Evolutionary conservation across 148 eudicot genomes (phyloP), one percentile per base, ranked within the genome.

Genomic region (Persicaria maculosa): DNA sequence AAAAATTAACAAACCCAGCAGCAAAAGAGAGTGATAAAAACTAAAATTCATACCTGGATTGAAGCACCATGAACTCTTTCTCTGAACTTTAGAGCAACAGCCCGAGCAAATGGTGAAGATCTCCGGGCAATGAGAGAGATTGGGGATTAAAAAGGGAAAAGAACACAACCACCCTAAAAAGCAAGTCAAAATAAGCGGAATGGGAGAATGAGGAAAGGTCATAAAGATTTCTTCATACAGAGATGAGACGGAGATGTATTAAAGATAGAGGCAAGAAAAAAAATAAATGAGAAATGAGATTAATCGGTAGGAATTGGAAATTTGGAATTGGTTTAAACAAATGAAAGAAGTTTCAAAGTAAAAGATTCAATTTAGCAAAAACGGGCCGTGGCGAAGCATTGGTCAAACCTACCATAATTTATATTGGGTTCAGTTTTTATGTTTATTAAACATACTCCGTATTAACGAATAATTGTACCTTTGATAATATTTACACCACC

Each of bases 391-490:
- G 74, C 74, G 68, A 17, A 79, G 85, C 86, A 74, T 15, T 83
- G 83, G 93, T 89, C 93, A 87, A 89, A 89, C 88, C 86, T 79
- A 82, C 77, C 85, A 78, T 81, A 75, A 76, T 71, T 74, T 77
- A 50, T 65, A 68, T n/a, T n/a, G 31, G 45, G 44, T 64, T 12
- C 15, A 15, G 9, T 25, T 61, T 9, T 53, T 2, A 10, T 31
- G 31, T 36, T 14, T 12, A 0, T 12, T n/a, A n/a, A n/a, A n/a
- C n/a, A n/a, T n/a, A n/a, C n/a, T n/a, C n/a, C n/a, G n/a, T n/a
- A n/a, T n/a, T n/a, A n/a, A n/a, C n/a, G n/a, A n/a, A n/a, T n/a
- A n/a, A n/a, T n/a, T n/a, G n/a, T n/a, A n/a, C n/a, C n/a, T n/a
- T n/a, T n/a, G n/a, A n/a, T n/a, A n/a, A n/a, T n/a, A n/a, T n/a